Evolutionary conservation across 2,329 filamentous ascomycete genomes (phyloP).

Genomic region (Exophiala alcalophila): DNA sequence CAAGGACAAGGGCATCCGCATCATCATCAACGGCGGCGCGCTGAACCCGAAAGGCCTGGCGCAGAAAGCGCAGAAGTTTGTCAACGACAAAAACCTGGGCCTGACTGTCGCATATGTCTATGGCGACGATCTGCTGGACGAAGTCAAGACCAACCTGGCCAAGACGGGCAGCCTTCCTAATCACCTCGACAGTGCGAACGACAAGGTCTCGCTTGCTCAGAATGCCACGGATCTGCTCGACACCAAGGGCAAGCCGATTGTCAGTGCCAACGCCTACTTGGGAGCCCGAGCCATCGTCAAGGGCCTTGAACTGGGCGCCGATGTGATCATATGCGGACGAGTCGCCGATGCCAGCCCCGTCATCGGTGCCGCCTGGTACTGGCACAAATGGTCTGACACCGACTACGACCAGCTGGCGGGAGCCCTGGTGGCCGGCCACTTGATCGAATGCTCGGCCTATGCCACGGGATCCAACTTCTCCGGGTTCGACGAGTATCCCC

Average conservation of each 20-base stretch:
- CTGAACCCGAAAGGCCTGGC: constrained; percentile 55
- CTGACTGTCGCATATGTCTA: constrained; percentile 46
- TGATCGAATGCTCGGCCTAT: constrained; percentile 56
- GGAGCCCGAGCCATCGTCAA: constrained; percentile 50
- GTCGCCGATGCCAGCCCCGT: constrained; percentile 53
- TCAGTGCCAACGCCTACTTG: constrained; percentile 53
- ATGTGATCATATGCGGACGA: constrained; percentile 46
- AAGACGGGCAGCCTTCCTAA: constrained; percentile 35
- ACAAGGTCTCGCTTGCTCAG: constrained; percentile 36
- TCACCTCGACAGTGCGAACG: constrained; percentile 45
- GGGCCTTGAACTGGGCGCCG: constrained; percentile 39
- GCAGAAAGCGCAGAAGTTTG: constrained; percentile 37
- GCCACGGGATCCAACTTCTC: constrained; percentile 56
- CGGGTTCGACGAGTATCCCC: constrained; percentile 44
- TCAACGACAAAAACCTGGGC: constrained; percentile 35
- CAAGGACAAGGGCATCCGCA: constrained; percentile 50
- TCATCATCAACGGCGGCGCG: constrained; percentile 57
- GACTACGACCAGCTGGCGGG: constrained; percentile 52
- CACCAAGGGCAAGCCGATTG: constrained; percentile 37
- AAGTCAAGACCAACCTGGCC: constrained; percentile 36
- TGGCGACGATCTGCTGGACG: constrained; percentile 45
- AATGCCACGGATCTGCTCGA: constrained; percentile 41
- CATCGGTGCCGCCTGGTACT: constrained; percentile 57
- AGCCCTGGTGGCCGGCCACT: constrained; percentile 50
- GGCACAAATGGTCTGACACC: constrained; percentile 51